Conservation (phyloP, 805 yeast species). For the Starmerella etchellsii region DNA sequence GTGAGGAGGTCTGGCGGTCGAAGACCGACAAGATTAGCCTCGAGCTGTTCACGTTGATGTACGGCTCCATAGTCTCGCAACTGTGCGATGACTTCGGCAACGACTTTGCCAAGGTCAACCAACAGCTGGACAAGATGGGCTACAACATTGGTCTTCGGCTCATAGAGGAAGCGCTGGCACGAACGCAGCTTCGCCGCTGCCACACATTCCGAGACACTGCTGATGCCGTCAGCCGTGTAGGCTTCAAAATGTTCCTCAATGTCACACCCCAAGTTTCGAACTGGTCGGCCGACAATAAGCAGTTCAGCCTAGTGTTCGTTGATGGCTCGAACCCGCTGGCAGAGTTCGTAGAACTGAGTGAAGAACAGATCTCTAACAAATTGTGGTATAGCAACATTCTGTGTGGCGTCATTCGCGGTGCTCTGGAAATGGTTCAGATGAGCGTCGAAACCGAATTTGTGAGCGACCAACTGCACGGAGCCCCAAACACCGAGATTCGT, state of each 20-base stretch:
- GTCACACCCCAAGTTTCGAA: conserved; percentile 60
- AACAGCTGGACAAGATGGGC: conserved; percentile 84
- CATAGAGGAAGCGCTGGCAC: conserved; percentile 85
- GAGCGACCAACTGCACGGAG: conserved; percentile 72
- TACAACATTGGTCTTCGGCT: conserved; percentile 83
- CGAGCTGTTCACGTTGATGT: conserved; percentile 86
- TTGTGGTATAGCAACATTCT: conserved; percentile 88
- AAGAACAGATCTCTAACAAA: conserved; percentile 53
- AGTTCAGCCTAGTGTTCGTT: conserved; percentile 55
- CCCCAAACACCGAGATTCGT: conserved; percentile 64
- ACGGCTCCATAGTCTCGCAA: conserved; percentile 88
- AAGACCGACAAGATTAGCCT: conserved; percentile 80
- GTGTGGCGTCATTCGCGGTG: conserved; percentile 83
- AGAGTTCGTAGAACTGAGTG: conserved; percentile 90
- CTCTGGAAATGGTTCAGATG: conserved; percentile 88
- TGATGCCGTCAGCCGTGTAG: conserved; percentile 72
- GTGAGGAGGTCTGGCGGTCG: conserved; percentile 88
- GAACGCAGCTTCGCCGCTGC: conserved; percentile 78
- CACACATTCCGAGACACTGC: conserved; percentile 69
- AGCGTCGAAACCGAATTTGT: conserved; percentile 75
- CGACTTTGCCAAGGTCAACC: conserved; percentile 67
- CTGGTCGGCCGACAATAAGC: conserved; percentile 65
- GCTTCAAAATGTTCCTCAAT: conserved; percentile 80
- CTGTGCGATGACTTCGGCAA: conserved; percentile 69
- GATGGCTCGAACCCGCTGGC: conserved; percentile 70